Percentiles rank a stretch among this genome's conserved stretches.
phyloP scores from a whole-genome alignment of 2,329 filamentous ascomycete genomes.

The Passalora sequoiae region DNA sequence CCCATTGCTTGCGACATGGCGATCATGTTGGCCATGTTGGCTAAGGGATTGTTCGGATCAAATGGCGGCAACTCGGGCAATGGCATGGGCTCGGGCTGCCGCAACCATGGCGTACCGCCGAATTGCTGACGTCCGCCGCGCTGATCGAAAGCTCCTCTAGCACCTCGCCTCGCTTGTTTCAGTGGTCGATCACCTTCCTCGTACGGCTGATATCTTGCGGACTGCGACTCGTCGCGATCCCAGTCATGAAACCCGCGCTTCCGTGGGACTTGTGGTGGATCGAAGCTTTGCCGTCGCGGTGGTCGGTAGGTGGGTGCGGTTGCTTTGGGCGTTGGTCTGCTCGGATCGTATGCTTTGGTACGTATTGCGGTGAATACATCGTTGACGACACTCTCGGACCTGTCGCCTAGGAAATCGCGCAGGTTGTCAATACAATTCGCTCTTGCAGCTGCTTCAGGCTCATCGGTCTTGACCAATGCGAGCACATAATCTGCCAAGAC shows the following conservation, averaged over 20 bases:
- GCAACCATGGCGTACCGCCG: slow-evolving; percentile 4
- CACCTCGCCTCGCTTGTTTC: slow-evolving; percentile 59
- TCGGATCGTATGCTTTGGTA: slow-evolving; percentile 45
- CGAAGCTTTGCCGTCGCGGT: too few relatives aligned
- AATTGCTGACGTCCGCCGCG: slow-evolving; percentile 16
- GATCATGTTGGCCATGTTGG: slow-evolving; percentile 55
- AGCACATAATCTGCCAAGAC: slow-evolving; percentile 82
- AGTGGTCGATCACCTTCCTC: slow-evolving; percentile 42
- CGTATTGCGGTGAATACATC: slow-evolving; percentile 65
- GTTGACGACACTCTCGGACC: slow-evolving; percentile 59
- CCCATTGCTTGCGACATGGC: slow-evolving; percentile 57
- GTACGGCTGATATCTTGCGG: slow-evolving; percentile 31
- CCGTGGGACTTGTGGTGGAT: slow-evolving; percentile 38
- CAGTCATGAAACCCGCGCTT: slow-evolving; percentile 57
- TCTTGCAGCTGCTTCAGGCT: slow-evolving; percentile 58
- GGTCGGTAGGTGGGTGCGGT: slow-evolving; percentile 15
- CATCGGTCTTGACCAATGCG: slow-evolving; percentile 67
- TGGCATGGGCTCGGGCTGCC: slow-evolving; percentile 33
- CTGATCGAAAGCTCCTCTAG: slow-evolving; percentile 32
- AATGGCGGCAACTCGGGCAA: slow-evolving; percentile 48
- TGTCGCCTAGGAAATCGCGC: slow-evolving; percentile 68
- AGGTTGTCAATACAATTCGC: slow-evolving; percentile 66
- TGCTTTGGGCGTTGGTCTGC: slow-evolving; percentile 15
- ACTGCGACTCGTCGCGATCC: slow-evolving; percentile 43
- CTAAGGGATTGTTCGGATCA: slow-evolving; percentile 57